A percentile compares a stretch with the other conserved stretches of the same genome.
Conservation (phyloP, 1,284 basidiomycete species). For the Ustilago bromivora region DNA sequence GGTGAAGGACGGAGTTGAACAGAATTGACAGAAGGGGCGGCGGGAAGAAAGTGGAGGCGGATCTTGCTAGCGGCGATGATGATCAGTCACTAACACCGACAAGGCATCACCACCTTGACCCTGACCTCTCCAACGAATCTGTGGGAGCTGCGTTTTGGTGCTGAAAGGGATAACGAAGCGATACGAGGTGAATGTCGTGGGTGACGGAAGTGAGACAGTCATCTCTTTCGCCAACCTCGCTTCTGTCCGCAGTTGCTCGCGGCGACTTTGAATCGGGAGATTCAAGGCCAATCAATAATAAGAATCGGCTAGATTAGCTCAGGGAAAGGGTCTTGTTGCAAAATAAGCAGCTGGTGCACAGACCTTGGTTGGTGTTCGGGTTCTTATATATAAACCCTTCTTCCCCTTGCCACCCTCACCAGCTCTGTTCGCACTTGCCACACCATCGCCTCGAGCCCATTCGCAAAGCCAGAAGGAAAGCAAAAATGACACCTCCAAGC, state of each 20-base stretch:
- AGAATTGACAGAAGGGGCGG: too few relatives aligned
- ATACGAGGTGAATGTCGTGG: too few relatives aligned
- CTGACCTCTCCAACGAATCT: too few relatives aligned
- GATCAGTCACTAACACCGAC: not conserved
- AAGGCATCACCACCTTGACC: not conserved
- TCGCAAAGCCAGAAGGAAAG: not conserved
- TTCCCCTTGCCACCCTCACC: not conserved
- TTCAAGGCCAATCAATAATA: not conserved
- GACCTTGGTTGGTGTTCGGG: not conserved
- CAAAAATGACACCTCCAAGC: conserved; percentile 28
- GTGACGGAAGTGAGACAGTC: conserved; percentile 15
- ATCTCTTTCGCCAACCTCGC: not conserved
- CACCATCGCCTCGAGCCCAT: too few relatives aligned
- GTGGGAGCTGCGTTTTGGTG: too few relatives aligned
- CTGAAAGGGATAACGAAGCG: too few relatives aligned
- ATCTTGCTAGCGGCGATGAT: not conserved
- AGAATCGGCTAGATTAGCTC: not conserved
- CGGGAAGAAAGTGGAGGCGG: not conserved
- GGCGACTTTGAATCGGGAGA: not conserved
- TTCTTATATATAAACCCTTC: not conserved
- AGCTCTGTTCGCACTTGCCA: not conserved
- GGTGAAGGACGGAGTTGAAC: not conserved
- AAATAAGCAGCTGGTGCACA: too few relatives aligned
- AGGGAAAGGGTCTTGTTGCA: too few relatives aligned
- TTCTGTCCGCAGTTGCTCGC: not conserved